Percentiles rank a stretch among this genome's conserved stretches.
phyloP scores from a whole-genome alignment of 371 early-diverging fungal genomes.

The Choanephora cucurbitarum region DNA sequence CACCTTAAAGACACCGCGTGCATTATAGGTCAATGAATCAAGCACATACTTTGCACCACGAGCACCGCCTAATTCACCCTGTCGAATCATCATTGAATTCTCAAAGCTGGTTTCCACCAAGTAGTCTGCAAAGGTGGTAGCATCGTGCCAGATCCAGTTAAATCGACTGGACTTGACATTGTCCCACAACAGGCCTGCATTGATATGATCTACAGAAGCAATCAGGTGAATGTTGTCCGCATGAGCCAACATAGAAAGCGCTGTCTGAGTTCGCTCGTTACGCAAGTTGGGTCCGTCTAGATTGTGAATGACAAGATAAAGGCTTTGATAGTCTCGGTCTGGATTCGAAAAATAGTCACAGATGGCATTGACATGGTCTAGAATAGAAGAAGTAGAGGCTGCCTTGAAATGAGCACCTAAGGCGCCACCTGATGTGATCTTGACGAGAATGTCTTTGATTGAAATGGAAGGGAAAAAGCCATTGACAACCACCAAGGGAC shows the following conservation, averaged over 20 bases:
- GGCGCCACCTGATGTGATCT: constrained; percentile 52
- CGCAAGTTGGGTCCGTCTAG: constrained; percentile 89
- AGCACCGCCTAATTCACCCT: constrained; percentile 54
- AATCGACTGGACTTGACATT: constrained; percentile 65
- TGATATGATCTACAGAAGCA: constrained; percentile 89
- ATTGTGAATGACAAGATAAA: constrained; percentile 87
- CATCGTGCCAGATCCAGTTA: constrained; percentile 89
- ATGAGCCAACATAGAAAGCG: constrained; percentile 68
- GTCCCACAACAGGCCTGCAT: constrained; percentile 89
- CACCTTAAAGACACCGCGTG: constrained; percentile 76
- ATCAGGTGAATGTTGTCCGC: constrained; percentile 74
- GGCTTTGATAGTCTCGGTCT: constrained; percentile 47
- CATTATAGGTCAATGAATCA: constrained; percentile 80
- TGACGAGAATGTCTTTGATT: constrained; percentile 69
- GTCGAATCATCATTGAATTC: constrained; percentile 68
- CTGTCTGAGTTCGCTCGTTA: constrained; percentile 65
- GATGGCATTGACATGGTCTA: constrained; percentile 69
- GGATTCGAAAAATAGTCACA: constrained; percentile 58
- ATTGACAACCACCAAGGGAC: constrained; percentile 77
- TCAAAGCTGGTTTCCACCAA: constrained; percentile 82
- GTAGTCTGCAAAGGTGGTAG: constrained; percentile 85
- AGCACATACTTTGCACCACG: constrained; percentile 84
- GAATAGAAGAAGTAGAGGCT: constrained; percentile 46
- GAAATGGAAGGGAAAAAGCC: constrained; percentile 83
- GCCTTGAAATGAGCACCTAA: constrained; percentile 22